Percentiles rank a stretch among this genome's conserved stretches.
Conservation (phyloP, 148 eudicot species). For the Persicaria maculosa region DNA sequence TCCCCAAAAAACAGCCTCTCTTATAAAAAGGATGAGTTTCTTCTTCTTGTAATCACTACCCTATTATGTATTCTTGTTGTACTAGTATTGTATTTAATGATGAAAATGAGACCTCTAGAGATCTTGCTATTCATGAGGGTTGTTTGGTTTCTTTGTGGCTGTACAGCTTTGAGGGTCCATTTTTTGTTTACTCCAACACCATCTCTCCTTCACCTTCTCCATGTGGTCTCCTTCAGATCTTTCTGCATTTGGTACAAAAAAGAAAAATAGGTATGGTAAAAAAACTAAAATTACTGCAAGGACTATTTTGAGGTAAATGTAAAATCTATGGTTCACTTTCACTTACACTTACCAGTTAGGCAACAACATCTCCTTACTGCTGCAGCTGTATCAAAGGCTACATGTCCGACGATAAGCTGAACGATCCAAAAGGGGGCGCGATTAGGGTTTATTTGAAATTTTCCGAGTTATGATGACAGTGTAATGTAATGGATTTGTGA, state of each 20-base stretch:
- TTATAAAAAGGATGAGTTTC: constrained; percentile 25
- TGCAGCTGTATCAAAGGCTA: constrained; percentile 28
- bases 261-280: not conserved
- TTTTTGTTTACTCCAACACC: constrained; percentile 12
- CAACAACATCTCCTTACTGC: constrained; percentile 36
- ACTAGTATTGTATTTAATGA: constrained; percentile 16
- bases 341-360: constrained; percentile 38
- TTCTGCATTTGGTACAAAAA: constrained; percentile 8
- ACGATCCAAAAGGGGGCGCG: not conserved
- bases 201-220: constrained; percentile 14
- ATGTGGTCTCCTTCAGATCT: constrained; percentile 4
- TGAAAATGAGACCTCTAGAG: constrained; percentile 36
- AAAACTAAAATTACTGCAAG: not conserved
- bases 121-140: constrained; percentile 44
- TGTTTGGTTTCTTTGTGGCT: constrained; percentile 18
- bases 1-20: constrained; percentile 19
- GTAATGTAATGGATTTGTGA: not conserved
- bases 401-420: constrained; percentile 49
- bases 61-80: constrained; percentile 23
- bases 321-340: too few species aligned
- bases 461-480: not conserved
- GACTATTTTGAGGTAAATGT: not conserved
- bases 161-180: constrained; percentile 36
- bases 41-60: constrained; percentile 17
- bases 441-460: not conserved